These are phyloP conservation scores for Candolleomyces efflorescens DNA, from an alignment of 768 basidiomycete genomes.

Conservation along the genomic window DNA sequence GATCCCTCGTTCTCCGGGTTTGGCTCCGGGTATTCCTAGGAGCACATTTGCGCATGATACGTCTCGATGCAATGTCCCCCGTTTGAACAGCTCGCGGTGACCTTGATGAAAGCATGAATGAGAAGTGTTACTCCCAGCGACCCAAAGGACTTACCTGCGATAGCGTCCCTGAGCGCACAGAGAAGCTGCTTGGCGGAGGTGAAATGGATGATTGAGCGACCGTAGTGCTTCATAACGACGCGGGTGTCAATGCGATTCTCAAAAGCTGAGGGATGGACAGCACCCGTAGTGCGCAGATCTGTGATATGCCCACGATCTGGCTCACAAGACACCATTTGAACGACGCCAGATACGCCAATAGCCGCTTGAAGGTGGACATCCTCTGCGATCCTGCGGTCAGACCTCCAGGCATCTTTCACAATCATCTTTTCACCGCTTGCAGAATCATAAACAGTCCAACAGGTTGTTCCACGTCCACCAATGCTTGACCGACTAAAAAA, in stretches of 20 bases:
- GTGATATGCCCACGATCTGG: neutral
- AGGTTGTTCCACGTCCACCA: neutral
- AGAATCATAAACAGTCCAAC: neutral
- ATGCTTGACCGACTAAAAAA: neutral
- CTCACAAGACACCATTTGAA: neutral
- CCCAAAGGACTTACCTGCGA: slow-evolving; percentile 6
- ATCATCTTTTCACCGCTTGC: neutral
- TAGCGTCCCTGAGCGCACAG: slow-evolving; percentile 9
- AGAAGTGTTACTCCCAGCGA: neutral
- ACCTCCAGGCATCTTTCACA: neutral
- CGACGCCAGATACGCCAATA: neutral
- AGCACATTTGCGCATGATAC: neutral
- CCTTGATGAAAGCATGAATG: neutral
- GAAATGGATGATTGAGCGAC: slow-evolving; percentile 3
- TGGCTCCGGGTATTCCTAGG: neutral
- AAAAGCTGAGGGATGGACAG: too few species aligned
- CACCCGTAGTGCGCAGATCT: too few species aligned
- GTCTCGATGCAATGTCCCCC: neutral
- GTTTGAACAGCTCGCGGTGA: neutral
- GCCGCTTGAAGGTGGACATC: neutral
- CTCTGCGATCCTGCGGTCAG: neutral
- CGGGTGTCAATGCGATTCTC: neutral
- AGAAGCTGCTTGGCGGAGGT: neutral
- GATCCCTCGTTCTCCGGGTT: neutral
- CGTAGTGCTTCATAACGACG: slow-evolving; percentile 7